phyloP scores from a whole-genome alignment of 805 yeast species.

The Spathaspora arborariae region DNA sequence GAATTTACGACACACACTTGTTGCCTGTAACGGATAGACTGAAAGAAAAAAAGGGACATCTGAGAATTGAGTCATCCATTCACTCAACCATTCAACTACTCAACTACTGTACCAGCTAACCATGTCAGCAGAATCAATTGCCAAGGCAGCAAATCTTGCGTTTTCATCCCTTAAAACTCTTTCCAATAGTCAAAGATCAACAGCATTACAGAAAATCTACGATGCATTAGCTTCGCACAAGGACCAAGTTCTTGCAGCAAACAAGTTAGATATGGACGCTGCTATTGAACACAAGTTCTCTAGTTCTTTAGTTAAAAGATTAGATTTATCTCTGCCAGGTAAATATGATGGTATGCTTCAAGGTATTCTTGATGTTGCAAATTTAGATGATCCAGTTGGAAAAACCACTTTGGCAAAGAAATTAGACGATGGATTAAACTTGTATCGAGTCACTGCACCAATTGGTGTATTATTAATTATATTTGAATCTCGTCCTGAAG shows the following conservation, averaged over 20 bases:
- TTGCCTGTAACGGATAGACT: neutral
- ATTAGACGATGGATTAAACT: slow-evolving; percentile 83
- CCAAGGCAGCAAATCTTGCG: slow-evolving; percentile 76
- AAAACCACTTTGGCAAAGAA: slow-evolving; percentile 76
- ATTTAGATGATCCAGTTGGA: slow-evolving; percentile 90
- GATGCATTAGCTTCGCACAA: slow-evolving; percentile 61
- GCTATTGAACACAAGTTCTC: slow-evolving; percentile 64
- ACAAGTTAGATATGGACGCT: slow-evolving; percentile 65
- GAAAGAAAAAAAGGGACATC: neutral
- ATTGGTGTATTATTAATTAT: slow-evolving; percentile 91
- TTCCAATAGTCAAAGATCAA: slow-evolving; percentile 65
- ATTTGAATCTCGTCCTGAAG: slow-evolving; percentile 97
- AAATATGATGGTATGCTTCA: slow-evolving; percentile 93
- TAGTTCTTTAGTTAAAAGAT: slow-evolving; percentile 71
- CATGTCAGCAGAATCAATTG: slow-evolving; percentile 62
- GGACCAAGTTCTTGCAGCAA: slow-evolving; percentile 64
- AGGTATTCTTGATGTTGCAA: slow-evolving; percentile 90
- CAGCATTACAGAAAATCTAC: slow-evolving; percentile 68
- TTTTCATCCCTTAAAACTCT: slow-evolving; percentile 80
- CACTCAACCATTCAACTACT: neutral
- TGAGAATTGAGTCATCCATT: neutral
- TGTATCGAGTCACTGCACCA: slow-evolving; percentile 85
- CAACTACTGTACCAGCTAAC: neutral
- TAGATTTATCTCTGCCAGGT: slow-evolving; percentile 77
- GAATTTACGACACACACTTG: neutral